A percentile compares a stretch with the other conserved stretches of the same genome.
These are phyloP conservation scores for Suhomyces canberraensis DNA, from an alignment of 805 yeast species.

Conservation along the genomic window DNA sequence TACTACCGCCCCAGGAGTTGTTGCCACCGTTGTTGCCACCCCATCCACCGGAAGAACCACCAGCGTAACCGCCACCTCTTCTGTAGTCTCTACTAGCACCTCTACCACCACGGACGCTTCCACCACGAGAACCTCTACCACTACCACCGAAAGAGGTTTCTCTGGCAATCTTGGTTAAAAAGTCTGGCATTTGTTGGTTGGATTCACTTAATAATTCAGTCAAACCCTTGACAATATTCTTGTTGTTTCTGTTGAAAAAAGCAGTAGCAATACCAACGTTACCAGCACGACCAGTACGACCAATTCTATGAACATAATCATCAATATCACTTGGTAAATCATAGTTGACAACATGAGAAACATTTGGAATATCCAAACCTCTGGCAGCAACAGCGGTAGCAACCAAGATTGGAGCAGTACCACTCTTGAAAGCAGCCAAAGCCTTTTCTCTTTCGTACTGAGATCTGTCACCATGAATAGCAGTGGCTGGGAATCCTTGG, in stretches of 20 bases:
- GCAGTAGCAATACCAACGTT: constrained; percentile 98
- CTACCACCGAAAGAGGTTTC: constrained; percentile 57
- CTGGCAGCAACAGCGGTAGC: constrained; percentile 99
- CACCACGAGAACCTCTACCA: constrained; percentile 27
- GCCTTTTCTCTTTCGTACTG: constrained; percentile 98
- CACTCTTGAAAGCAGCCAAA: constrained; percentile 86
- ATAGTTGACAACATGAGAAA: constrained; percentile 94
- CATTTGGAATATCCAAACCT: constrained; percentile 99
- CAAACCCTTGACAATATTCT: constrained; percentile 82
- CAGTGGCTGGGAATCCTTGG: constrained; percentile 93
- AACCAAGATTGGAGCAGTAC: constrained; percentile 89
- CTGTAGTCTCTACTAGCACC: constrained; percentile 58
- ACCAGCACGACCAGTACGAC: constrained; percentile 99
- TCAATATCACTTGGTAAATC: constrained; percentile 96
- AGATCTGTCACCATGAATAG: constrained; percentile 98
- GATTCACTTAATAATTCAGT: constrained; percentile 88
- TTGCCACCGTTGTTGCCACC: constrained; percentile 14
- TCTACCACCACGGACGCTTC: constrained; percentile 51
- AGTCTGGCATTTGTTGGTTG: constrained; percentile 94
- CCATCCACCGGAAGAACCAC: constrained; percentile 21
- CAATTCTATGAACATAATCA: constrained; percentile 98
- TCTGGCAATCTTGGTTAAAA: constrained; percentile 75
- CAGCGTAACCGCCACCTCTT: constrained; percentile 31
- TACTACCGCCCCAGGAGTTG: constrained; percentile 25
- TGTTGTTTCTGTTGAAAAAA: constrained; percentile 94